Evolutionary conservation across 805 yeast species (phyloP).

Genomic region (Yamadazyma insecticola): DNA sequence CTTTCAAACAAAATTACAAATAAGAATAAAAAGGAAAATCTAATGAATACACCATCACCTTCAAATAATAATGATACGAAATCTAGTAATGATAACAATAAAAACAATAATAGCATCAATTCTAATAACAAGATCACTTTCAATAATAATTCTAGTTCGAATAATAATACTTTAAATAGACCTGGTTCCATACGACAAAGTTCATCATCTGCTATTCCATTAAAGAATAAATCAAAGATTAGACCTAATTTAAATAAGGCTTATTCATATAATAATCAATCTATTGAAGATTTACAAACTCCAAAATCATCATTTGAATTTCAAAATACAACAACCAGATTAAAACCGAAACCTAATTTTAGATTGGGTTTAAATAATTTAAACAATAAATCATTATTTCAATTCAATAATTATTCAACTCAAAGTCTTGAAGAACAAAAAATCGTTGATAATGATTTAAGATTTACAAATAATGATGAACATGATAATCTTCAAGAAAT

Average conservation of each 20-base stretch:
- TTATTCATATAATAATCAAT: conserved; percentile 6
- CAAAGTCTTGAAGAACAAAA: conserved; percentile 4
- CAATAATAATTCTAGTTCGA: neutral
- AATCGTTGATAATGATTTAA: conserved; percentile 10
- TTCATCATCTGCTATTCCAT: conserved; percentile 10
- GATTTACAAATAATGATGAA: no score
- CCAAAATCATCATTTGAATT: conserved; percentile 1
- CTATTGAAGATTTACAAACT: no score
- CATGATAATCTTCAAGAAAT: conserved; percentile 10
- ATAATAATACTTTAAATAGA: conserved; percentile 3
- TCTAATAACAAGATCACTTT: neutral
- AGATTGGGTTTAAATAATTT: no score
- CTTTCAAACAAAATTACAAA: conserved; percentile 2
- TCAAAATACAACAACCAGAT: neutral
- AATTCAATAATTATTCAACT: conserved; percentile 10
- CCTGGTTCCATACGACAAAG: conserved; percentile 12
- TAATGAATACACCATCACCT: neutral
- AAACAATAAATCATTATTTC: conserved; percentile 4
- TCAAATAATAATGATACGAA: neutral
- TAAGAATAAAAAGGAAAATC: conserved; percentile 5
- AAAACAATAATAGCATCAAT: no score
- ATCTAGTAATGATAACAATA: neutral
- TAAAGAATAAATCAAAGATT: conserved; percentile 4
- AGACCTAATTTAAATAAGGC: conserved; percentile 11
- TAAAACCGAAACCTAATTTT: neutral